Base-by-base conservation (phyloP, 139 green algal genomes). In the Asterochloris erici region DNA sequence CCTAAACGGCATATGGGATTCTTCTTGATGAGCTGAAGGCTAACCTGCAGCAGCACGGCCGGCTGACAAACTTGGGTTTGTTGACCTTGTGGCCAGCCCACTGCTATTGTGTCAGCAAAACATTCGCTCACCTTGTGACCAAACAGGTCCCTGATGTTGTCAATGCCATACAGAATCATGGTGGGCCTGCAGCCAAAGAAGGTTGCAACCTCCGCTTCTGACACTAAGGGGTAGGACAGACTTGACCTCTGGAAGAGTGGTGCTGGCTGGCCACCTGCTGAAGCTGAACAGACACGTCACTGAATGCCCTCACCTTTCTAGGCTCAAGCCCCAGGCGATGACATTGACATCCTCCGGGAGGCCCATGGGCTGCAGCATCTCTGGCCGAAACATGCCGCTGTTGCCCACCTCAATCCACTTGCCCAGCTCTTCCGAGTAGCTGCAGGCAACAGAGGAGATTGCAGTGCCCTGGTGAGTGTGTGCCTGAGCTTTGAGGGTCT, bases 391-490 rank as follows among this genome's bases (percentile, higher is more conserved):
- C 93, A 98, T 97, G 83, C 95, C 95, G 63, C 86, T 94, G 91
- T 99, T 99, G 82, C 96, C 96, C 63, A 99, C 93, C 92, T 99
- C 97, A 85, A 99, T 98, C 97, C 96, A 99, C 88, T 99, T 98
- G 68, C 88, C 90, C 47, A 99, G 93, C 90, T 97, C 89, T 88
- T 97, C 88, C 15, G 93, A 96, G 87, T 98, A 99, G 75, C 88
- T 95, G 86, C 77, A 81, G 54, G 28, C 14, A 62, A 29, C 38
- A 29, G 19, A 27, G 68, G 12, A 17, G 15, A 69, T 71, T 62
- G 70, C 21, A 69, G 61, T 21, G 29, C 11, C 38, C 38, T 54
- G 38, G 6, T n/a, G n/a, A n/a, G n/a, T 54, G 6, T 54, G 38
- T 54, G 38, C 38, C 2, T 54, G 38, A 54, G 4, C 2, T 10